Evolutionary conservation across 345 rosid species (phyloP), one percentile per base, ranked within the genome.

Genomic region (Citrus cavaleriei): DNA sequence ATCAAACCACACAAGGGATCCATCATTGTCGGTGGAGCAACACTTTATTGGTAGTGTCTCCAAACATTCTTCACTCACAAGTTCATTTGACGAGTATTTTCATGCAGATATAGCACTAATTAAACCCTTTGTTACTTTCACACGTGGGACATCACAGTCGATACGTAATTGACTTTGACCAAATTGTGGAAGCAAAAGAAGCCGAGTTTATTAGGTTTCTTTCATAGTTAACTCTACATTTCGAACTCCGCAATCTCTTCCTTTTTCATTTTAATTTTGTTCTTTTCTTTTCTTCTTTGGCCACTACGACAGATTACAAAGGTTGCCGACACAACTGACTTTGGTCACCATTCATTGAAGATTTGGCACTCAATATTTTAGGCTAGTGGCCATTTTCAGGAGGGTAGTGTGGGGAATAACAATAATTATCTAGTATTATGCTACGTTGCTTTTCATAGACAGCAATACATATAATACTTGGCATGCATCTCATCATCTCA

Each of bases 1-100:
- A 0, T 30, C 4, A 30, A 30, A n/a, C n/a, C n/a, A n/a, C n/a
- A n/a, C n/a, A n/a, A n/a, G n/a, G n/a, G n/a, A n/a, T n/a, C n/a
- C n/a, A n/a, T n/a, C 4, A 30, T 30, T 30, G 0, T 0, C 0
- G 2, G 0, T 28, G 0, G 0, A 30, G 30, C 30, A 30, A 30
- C 32, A 30, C 4, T 30, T 30, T 30, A 0, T 30, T 0, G 32
- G 32, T 30, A 38, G 24, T 10, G 4, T 7, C 25, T 28, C 13
- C 72, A 0, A 38, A 5, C 57, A 22, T 40, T 42, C 72, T 13
- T n/a, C 13, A 24, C 55, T 40, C 51, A 22, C 27, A 68, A 35
- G 7, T 35, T 5, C 37, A 7, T 24, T 21, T 10, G 64, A 10
- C 30, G 25, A 68, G 49, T 38, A 1, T 38, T 68, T 38, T 22